A percentile compares a stretch with the other conserved stretches of the same genome.
These are phyloP conservation scores for Aspergillus campestris DNA, from an alignment of 495 filamentous ascomycete genomes.

Conservation along the genomic window DNA sequence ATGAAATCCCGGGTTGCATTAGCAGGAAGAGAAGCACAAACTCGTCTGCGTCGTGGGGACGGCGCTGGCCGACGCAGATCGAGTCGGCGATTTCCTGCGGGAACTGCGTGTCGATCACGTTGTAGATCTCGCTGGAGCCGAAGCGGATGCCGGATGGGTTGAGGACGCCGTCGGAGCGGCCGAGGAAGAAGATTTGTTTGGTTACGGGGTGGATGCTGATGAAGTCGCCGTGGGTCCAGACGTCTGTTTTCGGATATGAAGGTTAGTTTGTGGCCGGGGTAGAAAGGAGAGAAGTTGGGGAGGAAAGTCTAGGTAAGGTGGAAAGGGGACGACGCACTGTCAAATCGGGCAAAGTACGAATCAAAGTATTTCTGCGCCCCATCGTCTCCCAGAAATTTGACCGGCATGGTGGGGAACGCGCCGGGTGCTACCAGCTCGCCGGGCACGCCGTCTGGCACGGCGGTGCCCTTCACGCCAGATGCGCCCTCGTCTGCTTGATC, in stretches of 20 bases:
- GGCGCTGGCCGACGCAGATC: constrained; percentile 68
- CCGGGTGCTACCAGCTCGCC: constrained; percentile 64
- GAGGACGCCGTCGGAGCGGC: constrained; percentile 67
- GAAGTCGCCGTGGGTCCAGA: constrained; percentile 79
- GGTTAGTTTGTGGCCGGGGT: not conserved
- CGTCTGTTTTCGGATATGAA: constrained; percentile 25
- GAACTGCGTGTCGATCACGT: constrained; percentile 59
- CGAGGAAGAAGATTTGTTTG: constrained; percentile 55
- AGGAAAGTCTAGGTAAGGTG: no score
- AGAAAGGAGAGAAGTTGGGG: not conserved
- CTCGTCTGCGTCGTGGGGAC: constrained; percentile 62
- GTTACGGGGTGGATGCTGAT: constrained; percentile 60
- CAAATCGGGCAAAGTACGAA: constrained; percentile 64
- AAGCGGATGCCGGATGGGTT: constrained; percentile 75
- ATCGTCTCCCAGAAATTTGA: constrained; percentile 59
- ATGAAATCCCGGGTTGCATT: constrained; percentile 53
- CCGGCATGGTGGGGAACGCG: constrained; percentile 68
- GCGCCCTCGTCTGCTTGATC: constrained; percentile 48
- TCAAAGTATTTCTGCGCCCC: constrained; percentile 51
- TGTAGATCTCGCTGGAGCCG: constrained; percentile 70
- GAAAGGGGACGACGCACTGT: constrained; percentile 18
- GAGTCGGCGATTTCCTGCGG: constrained; percentile 51
- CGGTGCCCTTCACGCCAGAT: constrained; percentile 38
- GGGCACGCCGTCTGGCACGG: constrained; percentile 50
- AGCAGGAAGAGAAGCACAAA: constrained; percentile 66